phyloP scores from a whole-genome alignment of 1,284 basidiomycete genomes.

The Fistulinella cinereoalba region DNA sequence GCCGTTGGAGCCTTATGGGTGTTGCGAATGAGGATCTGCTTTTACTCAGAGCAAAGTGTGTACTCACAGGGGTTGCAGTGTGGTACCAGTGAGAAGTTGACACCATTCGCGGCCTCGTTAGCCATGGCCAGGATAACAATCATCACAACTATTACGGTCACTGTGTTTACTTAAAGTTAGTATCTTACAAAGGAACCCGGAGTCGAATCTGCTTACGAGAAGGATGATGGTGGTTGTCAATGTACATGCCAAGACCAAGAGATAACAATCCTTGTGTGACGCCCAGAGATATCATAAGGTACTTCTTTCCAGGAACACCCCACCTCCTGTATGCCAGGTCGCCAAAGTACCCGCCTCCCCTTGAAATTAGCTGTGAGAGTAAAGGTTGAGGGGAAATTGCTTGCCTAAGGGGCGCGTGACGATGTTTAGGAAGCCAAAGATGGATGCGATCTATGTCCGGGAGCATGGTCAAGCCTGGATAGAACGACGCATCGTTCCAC shows the following conservation, averaged over 20 bases:
- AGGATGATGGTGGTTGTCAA: slow-evolving; percentile 34
- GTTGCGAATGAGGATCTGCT: slow-evolving; percentile 18
- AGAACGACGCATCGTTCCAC: slow-evolving; percentile 11
- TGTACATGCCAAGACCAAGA: slow-evolving; percentile 47
- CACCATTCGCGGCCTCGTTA: slow-evolving; percentile 48
- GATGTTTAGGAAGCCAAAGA: slow-evolving; percentile 54
- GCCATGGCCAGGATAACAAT: slow-evolving; percentile 16
- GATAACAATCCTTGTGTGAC: slow-evolving; percentile 47
- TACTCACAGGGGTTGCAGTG: slow-evolving; percentile 48
- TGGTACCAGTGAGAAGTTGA: slow-evolving; percentile 53
- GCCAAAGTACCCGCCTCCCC: slow-evolving; percentile 47
- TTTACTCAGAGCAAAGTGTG: no score
- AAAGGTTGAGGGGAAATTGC: slow-evolving; percentile 2
- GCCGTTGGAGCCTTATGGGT: slow-evolving; percentile 33
- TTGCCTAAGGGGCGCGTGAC: slow-evolving; percentile 45
- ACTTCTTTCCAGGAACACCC: slow-evolving; percentile 53
- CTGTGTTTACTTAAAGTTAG: slow-evolving; percentile 8
- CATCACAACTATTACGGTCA: slow-evolving; percentile 32
- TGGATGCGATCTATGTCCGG: slow-evolving; percentile 35
- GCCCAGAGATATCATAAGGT: slow-evolving; percentile 44
- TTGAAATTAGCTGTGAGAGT: background rate
- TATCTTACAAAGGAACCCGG: background rate
- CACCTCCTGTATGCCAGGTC: slow-evolving; percentile 48
- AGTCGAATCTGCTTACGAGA: slow-evolving; percentile 16
- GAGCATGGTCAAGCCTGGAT: slow-evolving; percentile 10